Evolutionary conservation across 1,284 basidiomycete species (phyloP).

Genomic region (Volvariella surrecta): DNA sequence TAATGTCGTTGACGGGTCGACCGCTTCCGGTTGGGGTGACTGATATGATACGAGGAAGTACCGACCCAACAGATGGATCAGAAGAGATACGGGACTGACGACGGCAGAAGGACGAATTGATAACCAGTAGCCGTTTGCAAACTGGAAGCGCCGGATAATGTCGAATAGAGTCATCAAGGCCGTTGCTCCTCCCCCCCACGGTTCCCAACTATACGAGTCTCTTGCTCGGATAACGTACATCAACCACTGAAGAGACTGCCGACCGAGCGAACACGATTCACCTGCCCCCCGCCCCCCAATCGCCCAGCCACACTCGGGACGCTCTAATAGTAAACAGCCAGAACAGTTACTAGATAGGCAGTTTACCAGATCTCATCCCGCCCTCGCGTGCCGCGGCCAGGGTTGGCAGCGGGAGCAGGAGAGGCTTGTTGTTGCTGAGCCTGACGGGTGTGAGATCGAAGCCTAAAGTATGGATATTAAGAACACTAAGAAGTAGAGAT

Average conservation of each 20-base stretch:
- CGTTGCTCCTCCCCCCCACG: neutral
- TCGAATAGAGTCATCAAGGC: neutral
- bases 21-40: too few species aligned
- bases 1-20: neutral
- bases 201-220: too few species aligned
- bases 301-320: constrained; percentile 53
- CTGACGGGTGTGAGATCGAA: constrained; percentile 78
- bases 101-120: neutral
- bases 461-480: constrained; percentile 35
- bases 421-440: constrained; percentile 43
- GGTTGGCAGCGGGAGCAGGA: constrained; percentile 47
- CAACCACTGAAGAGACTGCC: constrained; percentile 12
- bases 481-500: constrained; percentile 14
- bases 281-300: constrained; percentile 53
- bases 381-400: constrained; percentile 50
- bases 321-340: constrained; percentile 33
- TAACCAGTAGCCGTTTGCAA: neutral
- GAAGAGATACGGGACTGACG: neutral
- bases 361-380: constrained; percentile 74
- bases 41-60: too few species aligned
- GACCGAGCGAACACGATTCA: constrained; percentile 43
- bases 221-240: neutral
- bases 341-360: constrained; percentile 15
- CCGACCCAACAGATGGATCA: too few species aligned
- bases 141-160: neutral